Percentiles rank a stretch among this genome's conserved stretches.
These are phyloP conservation scores for Xylaria arbuscula DNA, from an alignment of 2,329 filamentous ascomycete genomes.

Conservation along the genomic window DNA sequence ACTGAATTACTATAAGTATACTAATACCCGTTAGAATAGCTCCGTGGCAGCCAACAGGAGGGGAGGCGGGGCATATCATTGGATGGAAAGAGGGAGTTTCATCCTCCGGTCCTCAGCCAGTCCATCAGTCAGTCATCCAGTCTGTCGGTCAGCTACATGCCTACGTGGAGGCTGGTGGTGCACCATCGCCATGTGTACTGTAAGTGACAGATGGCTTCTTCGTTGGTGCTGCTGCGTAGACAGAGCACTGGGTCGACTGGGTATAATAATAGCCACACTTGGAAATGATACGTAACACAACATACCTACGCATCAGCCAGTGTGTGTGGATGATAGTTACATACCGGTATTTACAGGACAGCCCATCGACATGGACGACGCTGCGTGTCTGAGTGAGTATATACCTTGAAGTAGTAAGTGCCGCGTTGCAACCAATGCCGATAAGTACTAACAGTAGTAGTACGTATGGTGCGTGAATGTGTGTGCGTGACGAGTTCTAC, in stretches of 20 bases:
- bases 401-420: slow-evolving; percentile 33
- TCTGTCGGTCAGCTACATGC: no score
- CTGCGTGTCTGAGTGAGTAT: background rate
- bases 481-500: background rate
- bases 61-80: slow-evolving; percentile 22
- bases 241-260: slow-evolving; percentile 20
- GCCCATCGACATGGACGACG: no score
- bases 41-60: slow-evolving; percentile 31
- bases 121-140: background rate
- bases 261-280: slow-evolving; percentile 14
- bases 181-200: slow-evolving; percentile 24
- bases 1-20: slow-evolving; percentile 30
- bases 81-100: slow-evolving; percentile 13
- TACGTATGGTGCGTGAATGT: background rate
- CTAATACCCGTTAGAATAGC: slow-evolving; percentile 2
- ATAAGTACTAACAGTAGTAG: slow-evolving; percentile 9
- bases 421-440: slow-evolving; percentile 33
- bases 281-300: slow-evolving; percentile 39
- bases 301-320: slow-evolving; percentile 18
- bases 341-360: background rate
- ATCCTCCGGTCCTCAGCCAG: slow-evolving; percentile 19
- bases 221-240: slow-evolving; percentile 11
- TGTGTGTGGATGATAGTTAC: background rate
- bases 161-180: slow-evolving; percentile 30
- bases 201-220: slow-evolving; percentile 32